Base-by-base conservation (phyloP, 2,329 filamentous ascomycete genomes). In the Fusarium temperatum region DNA sequence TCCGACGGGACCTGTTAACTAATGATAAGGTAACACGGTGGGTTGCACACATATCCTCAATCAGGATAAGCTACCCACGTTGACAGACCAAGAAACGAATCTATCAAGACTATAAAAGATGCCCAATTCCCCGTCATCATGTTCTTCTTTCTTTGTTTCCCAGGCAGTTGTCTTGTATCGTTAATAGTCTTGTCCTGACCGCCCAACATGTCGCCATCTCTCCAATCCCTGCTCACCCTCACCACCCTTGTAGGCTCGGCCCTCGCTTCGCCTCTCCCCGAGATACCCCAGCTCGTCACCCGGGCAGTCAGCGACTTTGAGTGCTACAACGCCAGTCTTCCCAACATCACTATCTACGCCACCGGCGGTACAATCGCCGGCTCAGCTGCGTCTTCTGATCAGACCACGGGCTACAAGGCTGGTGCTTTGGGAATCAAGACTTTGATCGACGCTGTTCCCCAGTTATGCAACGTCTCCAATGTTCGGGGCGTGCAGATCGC, bases 361-460 rank as follows among this genome's bases (percentile, higher is more conserved):
- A 89, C 86, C 4, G 88, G 88, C 12, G 89, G 89, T 12, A 91
- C 89, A 8, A 90, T 90, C 53, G 89, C 89, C 5, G 87, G 87
- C 2, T 82, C 84, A 63, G 85, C 84, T 0, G 78, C 76, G 1
- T 84, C 82, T 30, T 83, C 83, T 22, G 84, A 84, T 5, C 84
- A 87, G 66, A 85, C 84, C 0, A 82, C 83, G 1, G 82, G 82
- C 6, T 86, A 86, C 77, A 45, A 80, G 55, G 77, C 83, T 20
- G 84, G 83, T 9, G 80, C 81, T 0, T 78, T 89, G 5, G 85
- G 86, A 5, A 85, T 89, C 13, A 80, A 86, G 39, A 76, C 84
- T 1, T 80, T 90, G 14, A 85, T 90, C 66, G 80, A 85, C 18
- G 87, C 87, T 2, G 87, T 90, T 0, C 88, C 88, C 0, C 84